These are phyloP conservation scores for Isatis tinctoria DNA, from an alignment of 345 rosid genomes.

Conservation along the genomic window DNA sequence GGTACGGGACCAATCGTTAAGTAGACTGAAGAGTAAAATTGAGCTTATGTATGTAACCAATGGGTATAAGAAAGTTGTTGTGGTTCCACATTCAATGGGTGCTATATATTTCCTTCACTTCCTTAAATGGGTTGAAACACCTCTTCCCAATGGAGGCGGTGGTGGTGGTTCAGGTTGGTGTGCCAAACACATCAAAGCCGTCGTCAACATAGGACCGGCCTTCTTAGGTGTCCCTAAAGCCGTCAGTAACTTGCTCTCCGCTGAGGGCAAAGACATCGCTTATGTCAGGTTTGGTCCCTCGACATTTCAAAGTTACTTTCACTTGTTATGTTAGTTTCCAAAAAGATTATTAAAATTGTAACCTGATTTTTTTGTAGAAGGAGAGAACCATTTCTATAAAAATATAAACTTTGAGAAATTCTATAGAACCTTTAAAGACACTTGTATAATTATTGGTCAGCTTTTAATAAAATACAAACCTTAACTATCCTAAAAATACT, in stretches of 20 bases:
- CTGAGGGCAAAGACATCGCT: constrained; percentile 57
- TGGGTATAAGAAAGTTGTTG: constrained; percentile 64
- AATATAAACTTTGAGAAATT: no score
- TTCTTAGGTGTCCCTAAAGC: constrained; percentile 72
- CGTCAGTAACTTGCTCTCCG: constrained; percentile 51
- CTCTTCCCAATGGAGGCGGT: constrained; percentile 55
- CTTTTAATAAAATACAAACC: no score
- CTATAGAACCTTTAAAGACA: no score
- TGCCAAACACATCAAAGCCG: constrained; percentile 59
- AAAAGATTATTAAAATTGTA: not conserved
- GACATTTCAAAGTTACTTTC: not conserved
- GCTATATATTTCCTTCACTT: constrained; percentile 74
- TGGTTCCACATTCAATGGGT: constrained; percentile 85
- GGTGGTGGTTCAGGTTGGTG: constrained; percentile 73
- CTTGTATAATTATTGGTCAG: no score
- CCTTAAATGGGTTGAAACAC: constrained; percentile 78
- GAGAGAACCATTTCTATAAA: no score
- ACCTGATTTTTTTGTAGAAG: no score
- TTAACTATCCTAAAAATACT: no score
- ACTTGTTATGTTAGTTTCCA: not conserved
- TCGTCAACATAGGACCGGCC: constrained; percentile 63
- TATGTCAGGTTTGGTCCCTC: constrained; percentile 38
- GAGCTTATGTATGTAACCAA: constrained; percentile 63
- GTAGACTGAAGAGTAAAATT: constrained; percentile 71
- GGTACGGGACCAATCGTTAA: constrained; percentile 67